Base-by-base conservation (phyloP, 2,329 filamentous ascomycete genomes). In the Trichothecium sympodiale region DNA sequence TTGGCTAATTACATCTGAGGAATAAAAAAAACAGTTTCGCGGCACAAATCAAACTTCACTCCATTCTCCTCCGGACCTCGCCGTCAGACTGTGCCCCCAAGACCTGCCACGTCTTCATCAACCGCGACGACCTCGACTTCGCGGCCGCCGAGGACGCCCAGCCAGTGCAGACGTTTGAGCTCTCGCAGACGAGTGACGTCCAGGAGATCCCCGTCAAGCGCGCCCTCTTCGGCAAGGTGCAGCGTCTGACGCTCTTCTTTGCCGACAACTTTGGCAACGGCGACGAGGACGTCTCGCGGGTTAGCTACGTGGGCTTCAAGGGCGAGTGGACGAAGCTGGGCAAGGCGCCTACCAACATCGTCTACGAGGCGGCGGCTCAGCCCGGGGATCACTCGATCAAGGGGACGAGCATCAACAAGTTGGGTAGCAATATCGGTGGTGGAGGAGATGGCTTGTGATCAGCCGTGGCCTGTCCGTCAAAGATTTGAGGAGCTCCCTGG, bases 311-410 rank as follows among this genome's bases (percentile, higher is more conserved):
- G 38, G 91, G 84, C 1, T 96, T 98, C 65, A 88, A 85, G 61
- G 91, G 91, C 17, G 85, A 94, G 60, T 96, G 86, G 70, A 91
- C 91, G 74, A 77, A 79, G 54, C 60, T 94, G 51, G 91, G 81
- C 16, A 51, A 52, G 42, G 62, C 56, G 53, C 87, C 91, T 1
- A 66, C 82, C 6, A 86, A 82, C 46, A 89, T 96, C 48, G 51
- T 94, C 41, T 98, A 96, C 58, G 91, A 98, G 69, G 83, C 87
- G 14, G 89, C 89, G 17, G 82, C 91, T 26, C 94, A 95, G 56
- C 91, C 89, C 10, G 74, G 65, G 32, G 91, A 98, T 61, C 91
- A 98, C 61, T 74, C 71, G 60, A 17, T 80, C 16, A 77, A 75
- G 61, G 74, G 74, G 7, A 67, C 67, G 33, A 56, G 49, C 31